Percentiles rank a stretch among this genome's conserved stretches.
Evolutionary conservation across 371 early-diverging fungal species (phyloP).

Genomic region (Nematocida major): DNA sequence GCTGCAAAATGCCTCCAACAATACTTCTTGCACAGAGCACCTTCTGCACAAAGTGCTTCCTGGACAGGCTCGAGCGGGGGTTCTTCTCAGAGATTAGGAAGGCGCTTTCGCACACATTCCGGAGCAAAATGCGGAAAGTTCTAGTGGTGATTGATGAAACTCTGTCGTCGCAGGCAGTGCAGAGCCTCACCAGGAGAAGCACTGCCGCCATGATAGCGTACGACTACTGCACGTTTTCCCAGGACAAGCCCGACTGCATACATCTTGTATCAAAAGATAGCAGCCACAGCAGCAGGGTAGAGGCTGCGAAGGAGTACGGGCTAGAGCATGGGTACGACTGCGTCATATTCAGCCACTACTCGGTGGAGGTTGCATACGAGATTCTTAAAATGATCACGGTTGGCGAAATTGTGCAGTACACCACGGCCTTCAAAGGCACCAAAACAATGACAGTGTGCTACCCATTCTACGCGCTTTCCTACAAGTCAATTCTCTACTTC

Average conservation of each 20-base stretch:
- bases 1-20: conserved; percentile 4
- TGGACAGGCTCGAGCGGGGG: not conserved
- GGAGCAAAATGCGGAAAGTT: conserved; percentile 7
- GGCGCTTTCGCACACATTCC: conserved; percentile 2
- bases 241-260: not conserved
- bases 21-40: conserved; percentile 5
- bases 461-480: conserved; percentile 21
- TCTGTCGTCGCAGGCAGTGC: conserved; percentile 5
- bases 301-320: not conserved
- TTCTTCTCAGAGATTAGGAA: conserved; percentile 28
- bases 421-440: not conserved
- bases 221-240: not conserved
- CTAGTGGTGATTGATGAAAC: conserved; percentile 23
- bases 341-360: not conserved
- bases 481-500: conserved; percentile 32
- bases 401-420: conserved; percentile 17
- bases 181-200: not conserved
- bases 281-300: not conserved
- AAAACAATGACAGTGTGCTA: conserved; percentile 1
- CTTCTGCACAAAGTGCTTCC: conserved; percentile 36
- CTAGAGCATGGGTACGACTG: not conserved
- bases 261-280: not conserved
- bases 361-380: conserved; percentile 6
- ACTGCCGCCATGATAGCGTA: conserved; percentile 12
- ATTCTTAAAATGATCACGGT: not conserved